phyloP scores from a whole-genome alignment of 2,329 filamentous ascomycete genomes.

The Colletotrichum sp. region DNA sequence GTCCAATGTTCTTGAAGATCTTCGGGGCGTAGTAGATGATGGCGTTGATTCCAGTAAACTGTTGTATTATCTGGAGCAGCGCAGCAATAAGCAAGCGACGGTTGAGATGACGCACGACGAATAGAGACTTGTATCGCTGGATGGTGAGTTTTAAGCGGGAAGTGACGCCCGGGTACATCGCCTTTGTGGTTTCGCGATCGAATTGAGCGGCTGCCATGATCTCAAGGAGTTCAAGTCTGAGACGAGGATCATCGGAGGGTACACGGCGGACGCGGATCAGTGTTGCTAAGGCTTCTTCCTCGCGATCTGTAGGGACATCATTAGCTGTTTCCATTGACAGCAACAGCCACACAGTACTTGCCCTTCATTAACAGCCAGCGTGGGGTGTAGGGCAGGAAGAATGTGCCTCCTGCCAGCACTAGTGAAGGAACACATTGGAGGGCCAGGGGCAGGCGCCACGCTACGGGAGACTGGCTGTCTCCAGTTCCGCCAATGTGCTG shows the following conservation, averaged over 20 bases:
- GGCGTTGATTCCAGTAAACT: slow-evolving; percentile 43
- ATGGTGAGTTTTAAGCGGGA: neutral
- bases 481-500: slow-evolving; percentile 46
- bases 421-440: slow-evolving; percentile 54
- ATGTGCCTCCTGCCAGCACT: slow-evolving; percentile 58
- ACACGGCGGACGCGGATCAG: slow-evolving; percentile 37
- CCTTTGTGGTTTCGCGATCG: slow-evolving; percentile 31
- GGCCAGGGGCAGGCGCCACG: slow-evolving; percentile 54
- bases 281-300: slow-evolving; percentile 33
- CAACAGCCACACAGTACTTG: accelerated
- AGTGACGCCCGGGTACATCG: slow-evolving; percentile 29
- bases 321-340: neutral
- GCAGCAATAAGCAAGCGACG: slow-evolving; percentile 46
- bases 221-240: slow-evolving; percentile 34
- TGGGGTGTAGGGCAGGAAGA: slow-evolving; percentile 52
- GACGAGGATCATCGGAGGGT: slow-evolving; percentile 30
- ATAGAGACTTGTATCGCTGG: slow-evolving; percentile 32
- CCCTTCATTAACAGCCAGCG: slow-evolving; percentile 36
- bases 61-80: slow-evolving; percentile 60
- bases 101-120: slow-evolving; percentile 32
- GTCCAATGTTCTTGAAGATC: slow-evolving; percentile 48
- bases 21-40: slow-evolving; percentile 53
- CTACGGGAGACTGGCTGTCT: slow-evolving; percentile 44
- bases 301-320: neutral
- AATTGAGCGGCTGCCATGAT: slow-evolving; percentile 43